Evolutionary conservation across 2,329 filamentous ascomycete genomes (phyloP).

Genomic region (Corynespora cassiicola): DNA sequence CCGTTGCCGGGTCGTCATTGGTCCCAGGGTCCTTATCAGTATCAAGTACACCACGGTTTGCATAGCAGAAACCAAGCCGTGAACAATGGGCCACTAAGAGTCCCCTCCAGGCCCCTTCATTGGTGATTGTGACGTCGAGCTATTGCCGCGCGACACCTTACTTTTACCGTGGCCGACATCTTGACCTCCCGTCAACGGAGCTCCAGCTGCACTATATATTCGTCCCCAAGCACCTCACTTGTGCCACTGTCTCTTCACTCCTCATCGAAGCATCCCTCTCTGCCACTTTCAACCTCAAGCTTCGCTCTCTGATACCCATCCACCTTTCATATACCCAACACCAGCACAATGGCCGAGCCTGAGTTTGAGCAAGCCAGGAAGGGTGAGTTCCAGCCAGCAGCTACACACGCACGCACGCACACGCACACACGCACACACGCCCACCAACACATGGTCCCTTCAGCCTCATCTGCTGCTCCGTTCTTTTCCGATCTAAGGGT

Average conservation of each 20-base stretch:
- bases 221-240: slow-evolving; percentile 17
- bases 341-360: slow-evolving; percentile 79
- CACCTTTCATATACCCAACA: slow-evolving; percentile 4
- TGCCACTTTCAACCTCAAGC: slow-evolving; percentile 8
- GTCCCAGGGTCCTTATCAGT: slow-evolving; percentile 40
- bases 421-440: neutral
- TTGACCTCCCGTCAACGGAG: slow-evolving; percentile 21
- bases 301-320: slow-evolving; percentile 1
- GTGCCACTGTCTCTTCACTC: slow-evolving; percentile 15
- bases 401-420: too few species aligned
- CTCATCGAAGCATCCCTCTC: slow-evolving; percentile 6
- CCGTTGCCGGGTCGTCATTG: slow-evolving; percentile 28
- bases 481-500: too few species aligned
- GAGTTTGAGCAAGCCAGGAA: slow-evolving; percentile 99
- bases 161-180: slow-evolving; percentile 22
- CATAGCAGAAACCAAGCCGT: slow-evolving; percentile 29
- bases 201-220: slow-evolving; percentile 37
- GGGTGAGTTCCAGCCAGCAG: slow-evolving; percentile 62
- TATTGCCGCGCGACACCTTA: slow-evolving; percentile 18
- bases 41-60: slow-evolving; percentile 40
- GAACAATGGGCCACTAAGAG: slow-evolving; percentile 48
- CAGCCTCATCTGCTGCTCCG: too few species aligned
- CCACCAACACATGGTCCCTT: too few species aligned
- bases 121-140: slow-evolving; percentile 76
- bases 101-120: slow-evolving; percentile 88